Conservation (phyloP, 1,284 basidiomycete species). For the Gomphus bonarii region DNA sequence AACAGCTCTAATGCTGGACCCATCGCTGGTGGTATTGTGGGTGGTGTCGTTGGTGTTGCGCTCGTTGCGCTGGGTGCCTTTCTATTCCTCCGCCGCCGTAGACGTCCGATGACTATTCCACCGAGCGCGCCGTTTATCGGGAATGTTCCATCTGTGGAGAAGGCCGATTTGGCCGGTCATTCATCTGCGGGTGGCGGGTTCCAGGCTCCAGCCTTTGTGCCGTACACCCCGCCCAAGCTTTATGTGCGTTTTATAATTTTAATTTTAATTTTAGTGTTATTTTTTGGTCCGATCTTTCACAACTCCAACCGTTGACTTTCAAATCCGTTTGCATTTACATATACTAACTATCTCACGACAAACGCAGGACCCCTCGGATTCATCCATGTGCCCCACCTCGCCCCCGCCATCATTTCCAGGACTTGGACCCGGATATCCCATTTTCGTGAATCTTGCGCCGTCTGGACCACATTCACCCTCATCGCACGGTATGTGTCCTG, state of each 20-base stretch:
- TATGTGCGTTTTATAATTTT: not conserved
- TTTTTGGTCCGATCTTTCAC: no score
- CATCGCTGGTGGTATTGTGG: conserved; percentile 1
- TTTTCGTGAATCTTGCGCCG: not conserved
- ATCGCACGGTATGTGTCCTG: no score
- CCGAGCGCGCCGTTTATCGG: not conserved
- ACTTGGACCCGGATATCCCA: not conserved
- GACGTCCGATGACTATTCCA: not conserved
- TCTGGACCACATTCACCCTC: not conserved
- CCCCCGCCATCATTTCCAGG: not conserved
- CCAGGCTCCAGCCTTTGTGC: not conserved
- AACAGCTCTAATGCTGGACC: not conserved
- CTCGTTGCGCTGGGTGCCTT: not conserved
- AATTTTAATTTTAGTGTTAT: no score
- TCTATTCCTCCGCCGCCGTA: not conserved
- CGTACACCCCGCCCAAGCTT: not conserved
- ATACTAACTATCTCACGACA: no score
- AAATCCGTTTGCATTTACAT: no score
- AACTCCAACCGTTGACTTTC: no score
- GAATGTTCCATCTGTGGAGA: not conserved
- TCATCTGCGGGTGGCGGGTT: not conserved
- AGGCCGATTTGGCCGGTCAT: not conserved
- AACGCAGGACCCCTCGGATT: conserved; percentile 5
- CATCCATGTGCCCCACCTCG: not conserved
- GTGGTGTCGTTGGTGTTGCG: not conserved